Evolutionary conservation across 176 grass and related monocot genomes (phyloP).

Genomic region (Poa annua): DNA sequence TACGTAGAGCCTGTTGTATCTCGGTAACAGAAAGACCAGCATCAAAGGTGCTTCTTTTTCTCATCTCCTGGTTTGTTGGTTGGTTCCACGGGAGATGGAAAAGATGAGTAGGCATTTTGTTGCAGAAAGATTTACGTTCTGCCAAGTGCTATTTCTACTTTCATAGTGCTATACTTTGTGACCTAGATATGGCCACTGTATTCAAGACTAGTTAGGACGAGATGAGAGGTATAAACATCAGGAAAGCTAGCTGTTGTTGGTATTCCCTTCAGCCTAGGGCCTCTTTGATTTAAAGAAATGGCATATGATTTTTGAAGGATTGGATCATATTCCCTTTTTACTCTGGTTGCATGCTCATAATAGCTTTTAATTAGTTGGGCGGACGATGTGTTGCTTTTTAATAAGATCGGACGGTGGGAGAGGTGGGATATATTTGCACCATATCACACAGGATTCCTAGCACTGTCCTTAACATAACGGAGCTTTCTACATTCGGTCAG

Average conservation of each 20-base stretch:
- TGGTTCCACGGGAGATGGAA: not conserved
- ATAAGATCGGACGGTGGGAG: no score
- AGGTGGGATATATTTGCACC: no score
- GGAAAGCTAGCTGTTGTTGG: no score
- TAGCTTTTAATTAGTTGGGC: no score
- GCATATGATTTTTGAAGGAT: no score
- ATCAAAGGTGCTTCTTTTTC: not conserved
- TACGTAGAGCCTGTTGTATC: not conserved
- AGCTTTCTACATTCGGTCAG: not conserved
- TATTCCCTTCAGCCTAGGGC: slow-evolving; percentile 6
- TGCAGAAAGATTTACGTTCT: not conserved
- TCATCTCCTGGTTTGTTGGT: not conserved
- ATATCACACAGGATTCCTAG: no score
- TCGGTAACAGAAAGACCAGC: not conserved
- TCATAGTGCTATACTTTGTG: not conserved
- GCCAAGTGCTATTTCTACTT: not conserved
- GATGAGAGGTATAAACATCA: no score
- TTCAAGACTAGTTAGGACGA: no score
- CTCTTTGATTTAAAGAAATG: no score
- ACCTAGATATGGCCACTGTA: not conserved
- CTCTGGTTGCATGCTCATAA: not conserved
- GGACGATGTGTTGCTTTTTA: no score
- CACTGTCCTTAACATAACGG: no score
- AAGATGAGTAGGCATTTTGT: not conserved
- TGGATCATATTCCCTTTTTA: no score